Conservation (phyloP, 805 yeast genomes). For the Wickerhamiella occidentalis region DNA sequence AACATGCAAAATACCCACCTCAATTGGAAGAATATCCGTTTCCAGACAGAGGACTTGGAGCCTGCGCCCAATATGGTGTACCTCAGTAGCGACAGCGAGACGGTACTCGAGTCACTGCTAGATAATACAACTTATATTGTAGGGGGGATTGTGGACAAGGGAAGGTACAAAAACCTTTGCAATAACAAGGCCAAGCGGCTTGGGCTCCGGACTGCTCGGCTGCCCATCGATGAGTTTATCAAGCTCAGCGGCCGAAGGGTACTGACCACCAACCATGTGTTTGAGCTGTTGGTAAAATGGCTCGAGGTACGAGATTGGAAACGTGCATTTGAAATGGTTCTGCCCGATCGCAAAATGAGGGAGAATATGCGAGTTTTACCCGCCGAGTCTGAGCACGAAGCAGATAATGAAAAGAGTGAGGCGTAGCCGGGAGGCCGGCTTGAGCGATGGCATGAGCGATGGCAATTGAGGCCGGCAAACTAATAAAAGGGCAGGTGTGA, state of each 20-base stretch:
- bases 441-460: no score
- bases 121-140: conserved; percentile 68
- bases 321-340: conserved; percentile 68
- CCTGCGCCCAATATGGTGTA: conserved; percentile 38
- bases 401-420: conserved; percentile 1
- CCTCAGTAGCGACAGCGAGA: conserved; percentile 78
- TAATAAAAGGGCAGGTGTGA: no score
- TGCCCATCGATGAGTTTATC: conserved; percentile 81
- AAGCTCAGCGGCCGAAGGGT: conserved; percentile 77
- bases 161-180: conserved; percentile 73
- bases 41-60: conserved; percentile 34
- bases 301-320: conserved; percentile 74
- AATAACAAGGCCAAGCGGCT: conserved; percentile 63
- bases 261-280: conserved; percentile 90
- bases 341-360: conserved; percentile 63
- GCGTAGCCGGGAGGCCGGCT: no score
- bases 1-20: conserved; percentile 43
- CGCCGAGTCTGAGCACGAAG: background rate
- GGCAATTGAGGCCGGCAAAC: no score
- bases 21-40: conserved; percentile 56
- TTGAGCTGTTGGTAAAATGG: conserved; percentile 73
- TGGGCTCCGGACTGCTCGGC: conserved; percentile 59
- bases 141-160: conserved; percentile 95
- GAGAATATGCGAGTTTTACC: background rate
- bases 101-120: conserved; percentile 48